Evolutionary conservation across 2,329 filamentous ascomycete genomes (phyloP).

Genomic region (Aspergillus hiratsukae): DNA sequence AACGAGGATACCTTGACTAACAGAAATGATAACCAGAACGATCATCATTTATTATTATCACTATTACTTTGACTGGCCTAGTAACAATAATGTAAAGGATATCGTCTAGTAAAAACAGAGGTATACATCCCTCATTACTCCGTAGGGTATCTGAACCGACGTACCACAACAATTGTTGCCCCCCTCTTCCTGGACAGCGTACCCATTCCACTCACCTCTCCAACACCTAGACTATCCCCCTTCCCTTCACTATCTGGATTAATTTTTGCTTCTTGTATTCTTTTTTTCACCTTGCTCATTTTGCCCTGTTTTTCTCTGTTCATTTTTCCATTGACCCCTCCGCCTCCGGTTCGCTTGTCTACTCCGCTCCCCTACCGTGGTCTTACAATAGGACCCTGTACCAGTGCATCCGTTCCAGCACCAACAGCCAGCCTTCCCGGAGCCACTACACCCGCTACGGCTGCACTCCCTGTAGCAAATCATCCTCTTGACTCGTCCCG

Average conservation of each 20-base stretch:
- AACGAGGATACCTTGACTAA: background rate
- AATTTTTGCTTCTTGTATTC: background rate
- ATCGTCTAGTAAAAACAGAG: background rate
- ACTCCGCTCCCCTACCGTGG: conserved; percentile 2
- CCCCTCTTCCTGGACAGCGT: too few species aligned
- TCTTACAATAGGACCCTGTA: conserved; percentile 5
- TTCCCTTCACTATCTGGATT: background rate
- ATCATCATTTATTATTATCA: background rate
- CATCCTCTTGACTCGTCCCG: conserved; percentile 12
- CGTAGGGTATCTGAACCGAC: background rate
- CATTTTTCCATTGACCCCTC: background rate
- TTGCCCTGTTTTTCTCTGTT: conserved; percentile 12
- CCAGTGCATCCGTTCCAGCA: background rate
- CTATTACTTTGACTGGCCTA: background rate
- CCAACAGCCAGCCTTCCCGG: background rate
- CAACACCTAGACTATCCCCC: background rate
- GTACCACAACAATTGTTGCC: too few species aligned
- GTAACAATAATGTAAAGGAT: too few species aligned
- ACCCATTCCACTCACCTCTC: background rate
- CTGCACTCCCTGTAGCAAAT: conserved; percentile 12
- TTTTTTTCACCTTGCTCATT: conserved; percentile 17
- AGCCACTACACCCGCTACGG: conserved; percentile 6
- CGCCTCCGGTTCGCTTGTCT: background rate
- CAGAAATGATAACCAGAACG: background rate
- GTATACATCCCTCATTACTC: background rate